Evolutionary conservation across 441 rosid species (phyloP), one percentile per base, ranked within the genome.

Genomic region (Heliophila coronopifolia): DNA sequence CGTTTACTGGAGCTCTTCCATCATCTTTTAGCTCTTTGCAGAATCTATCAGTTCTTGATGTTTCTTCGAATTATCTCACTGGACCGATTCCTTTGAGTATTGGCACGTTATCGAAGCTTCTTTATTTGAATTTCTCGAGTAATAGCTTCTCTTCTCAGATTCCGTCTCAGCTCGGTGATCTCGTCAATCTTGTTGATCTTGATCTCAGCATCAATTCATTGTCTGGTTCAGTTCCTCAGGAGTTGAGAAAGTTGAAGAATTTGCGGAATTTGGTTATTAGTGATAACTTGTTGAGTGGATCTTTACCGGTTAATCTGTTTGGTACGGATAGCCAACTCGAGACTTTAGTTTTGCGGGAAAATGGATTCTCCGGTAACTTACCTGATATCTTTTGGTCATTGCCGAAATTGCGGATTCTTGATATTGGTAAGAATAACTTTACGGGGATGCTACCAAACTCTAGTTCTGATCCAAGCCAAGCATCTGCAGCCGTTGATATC

Each of bases 141-240:
- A 93, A 93, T 58, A 75, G 73, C 45, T 78, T 93, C 39, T 67
- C 84, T 0, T 77, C 86, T 61, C 46, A 80, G 3, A 59, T 86
- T 57, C 96, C 97, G 45, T 56, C 81, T 19, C 70, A 79, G 70
- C 74, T 93, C 1, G 83, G 91, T 2, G 59, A 73, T 48, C 92
- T 87, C 16, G 42, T 49, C 31, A 69, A 53, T 59, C 76, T 93
- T 60, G 73, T 74, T 59, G 77, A 71, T 58, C 83, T 89, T 70
- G 99, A 93, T 80, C 86, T 93, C 55, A 82, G 93, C 73, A 63
- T 68, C 66, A 93, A 88, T 67, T 64, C 71, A 1, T 67, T 93
- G 59, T 73, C 84, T 28, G 94, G 99, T 17, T 71, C 81, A 20
- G 60, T 88, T 63, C 88, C 96, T 10, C 63, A n/a, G 9, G 86